These are phyloP conservation scores for Starmerella vaccinii DNA, from an alignment of 805 yeast species.

Conservation along the genomic window DNA sequence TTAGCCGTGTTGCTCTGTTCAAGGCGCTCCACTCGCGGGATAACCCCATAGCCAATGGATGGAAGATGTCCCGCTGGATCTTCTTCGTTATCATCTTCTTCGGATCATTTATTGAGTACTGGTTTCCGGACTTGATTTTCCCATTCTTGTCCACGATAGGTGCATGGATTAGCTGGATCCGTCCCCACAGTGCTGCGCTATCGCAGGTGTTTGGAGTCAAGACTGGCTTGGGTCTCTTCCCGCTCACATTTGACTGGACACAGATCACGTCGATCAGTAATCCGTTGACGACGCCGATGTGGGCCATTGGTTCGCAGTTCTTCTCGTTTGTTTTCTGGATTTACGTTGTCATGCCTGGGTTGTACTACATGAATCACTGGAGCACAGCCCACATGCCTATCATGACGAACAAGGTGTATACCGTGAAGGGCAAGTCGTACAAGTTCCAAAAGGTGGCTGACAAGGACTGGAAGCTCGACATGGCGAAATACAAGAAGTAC, in stretches of 20 bases:
- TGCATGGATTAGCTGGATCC: conserved; percentile 56
- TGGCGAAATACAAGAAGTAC: conserved; percentile 44
- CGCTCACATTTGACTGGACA: conserved; percentile 63
- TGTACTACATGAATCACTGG: conserved; percentile 49
- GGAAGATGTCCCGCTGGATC: conserved; percentile 46
- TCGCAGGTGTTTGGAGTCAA: conserved; percentile 58
- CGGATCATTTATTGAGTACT: conserved; percentile 42
- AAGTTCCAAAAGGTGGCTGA: conserved; percentile 43
- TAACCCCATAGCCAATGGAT: conserved; percentile 47
- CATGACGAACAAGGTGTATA: conserved; percentile 38
- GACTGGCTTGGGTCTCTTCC: conserved; percentile 56
- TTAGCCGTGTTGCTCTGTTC: conserved; percentile 51
- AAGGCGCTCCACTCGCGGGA: conserved; percentile 42
- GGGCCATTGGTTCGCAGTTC: conserved; percentile 37
- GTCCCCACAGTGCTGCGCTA: conserved; percentile 44
- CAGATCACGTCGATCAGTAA: conserved; percentile 43
- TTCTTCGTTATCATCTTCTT: conserved; percentile 40
- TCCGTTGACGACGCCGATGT: conserved; percentile 56
- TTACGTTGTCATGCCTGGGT: conserved; percentile 25
- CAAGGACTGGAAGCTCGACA: conserved; percentile 37
- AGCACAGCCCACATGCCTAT: conserved; percentile 52
- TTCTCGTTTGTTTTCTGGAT: conserved; percentile 46
- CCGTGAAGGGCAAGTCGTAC: conserved; percentile 42
- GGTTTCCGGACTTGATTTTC: conserved; percentile 55
- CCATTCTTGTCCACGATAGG: conserved; percentile 46